A percentile compares a stretch with the other conserved stretches of the same genome.
Evolutionary conservation across 108 stramenopile genomes (phyloP).

Genomic region (Cyclotella baltica): DNA sequence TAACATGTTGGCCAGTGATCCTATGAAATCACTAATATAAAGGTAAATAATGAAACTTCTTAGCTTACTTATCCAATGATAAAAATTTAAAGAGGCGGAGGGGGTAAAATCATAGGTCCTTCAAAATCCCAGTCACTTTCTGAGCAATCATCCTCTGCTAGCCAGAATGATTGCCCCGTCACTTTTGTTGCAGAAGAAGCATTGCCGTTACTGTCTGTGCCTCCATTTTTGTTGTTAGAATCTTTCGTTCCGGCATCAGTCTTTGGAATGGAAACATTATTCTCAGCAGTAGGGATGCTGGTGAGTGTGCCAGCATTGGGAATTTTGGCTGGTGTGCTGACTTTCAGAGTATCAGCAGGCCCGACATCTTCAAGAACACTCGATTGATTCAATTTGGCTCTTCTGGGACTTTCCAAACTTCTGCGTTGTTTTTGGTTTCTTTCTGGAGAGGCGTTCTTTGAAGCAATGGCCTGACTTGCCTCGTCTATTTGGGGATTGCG

Average conservation of each 20-base stretch:
- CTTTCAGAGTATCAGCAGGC: not conserved
- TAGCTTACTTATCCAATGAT: too few species aligned
- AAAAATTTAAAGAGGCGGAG: conserved; percentile 30
- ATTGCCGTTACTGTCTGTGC: not conserved
- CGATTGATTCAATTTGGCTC: not conserved
- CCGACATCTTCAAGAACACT: not conserved
- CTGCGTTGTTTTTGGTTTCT: not conserved
- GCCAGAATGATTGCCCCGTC: conserved; percentile 25
- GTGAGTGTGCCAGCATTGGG: too few species aligned
- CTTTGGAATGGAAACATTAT: too few species aligned
- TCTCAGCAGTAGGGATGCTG: too few species aligned
- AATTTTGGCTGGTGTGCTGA: too few species aligned
- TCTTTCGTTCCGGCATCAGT: not conserved
- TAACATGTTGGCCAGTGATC: too few species aligned
- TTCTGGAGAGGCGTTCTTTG: not conserved
- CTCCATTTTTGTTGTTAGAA: not conserved
- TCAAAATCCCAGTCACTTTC: conserved; percentile 56
- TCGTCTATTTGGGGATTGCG: not conserved
- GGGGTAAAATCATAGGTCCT: conserved; percentile 53
- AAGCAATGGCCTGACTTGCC: not conserved
- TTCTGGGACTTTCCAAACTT: not conserved
- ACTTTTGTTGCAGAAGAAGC: not conserved
- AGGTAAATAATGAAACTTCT: not conserved
- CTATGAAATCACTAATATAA: not conserved
- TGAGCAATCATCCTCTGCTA: conserved; percentile 31